Evolutionary conservation across 1,139 yeast genomes (phyloP), one percentile per base, ranked within the genome.

Genomic region (Saccharomycopsis hybrid): DNA sequence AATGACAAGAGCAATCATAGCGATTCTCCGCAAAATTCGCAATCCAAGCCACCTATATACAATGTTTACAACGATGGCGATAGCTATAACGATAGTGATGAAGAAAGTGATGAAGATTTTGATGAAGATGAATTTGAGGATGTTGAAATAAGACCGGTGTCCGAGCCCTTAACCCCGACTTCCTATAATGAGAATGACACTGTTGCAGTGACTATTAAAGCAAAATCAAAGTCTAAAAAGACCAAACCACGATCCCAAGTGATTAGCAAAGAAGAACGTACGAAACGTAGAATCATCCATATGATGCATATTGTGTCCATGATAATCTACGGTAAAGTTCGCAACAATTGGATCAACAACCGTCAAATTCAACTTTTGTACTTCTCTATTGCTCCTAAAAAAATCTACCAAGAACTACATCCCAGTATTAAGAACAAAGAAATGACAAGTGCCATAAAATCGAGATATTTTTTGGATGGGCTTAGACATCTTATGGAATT

Each of bases 321-420:
- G 74, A 62, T 85, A 33, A 64, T 74, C 3, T 95, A 85, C 63
- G 94, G 88, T 0, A 70, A 72, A 1, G 58, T 78, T 1, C 70
- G 95, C 18, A 90, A 88, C 62, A 59, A 66, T 13, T 88, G 96
- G 95, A 76, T 89, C 54, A 80, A 78, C 55, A 78, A 80, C 58
- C 58, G 63, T 3, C 59, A 60, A 2, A 61, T 86, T 2, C 68
- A 72, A 44, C 54, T 58, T 18, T 56, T 60, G 18, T 60, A 84
- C 9, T 65, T 71, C 37, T 65, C 64, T n/a, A 58, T 72, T 3
- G 71, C 86, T 2, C 78, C 86, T 0, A 66, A 64, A 1, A 65
- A 65, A 27, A 67, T 77, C 1, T 67, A 70, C 43, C 68, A 67
- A 18, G 67, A 78, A 54, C 62, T 85, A 43, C 73, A 72, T 54